phyloP scores from a whole-genome alignment of 305 asterid genomes.

The Lippia alba region DNA sequence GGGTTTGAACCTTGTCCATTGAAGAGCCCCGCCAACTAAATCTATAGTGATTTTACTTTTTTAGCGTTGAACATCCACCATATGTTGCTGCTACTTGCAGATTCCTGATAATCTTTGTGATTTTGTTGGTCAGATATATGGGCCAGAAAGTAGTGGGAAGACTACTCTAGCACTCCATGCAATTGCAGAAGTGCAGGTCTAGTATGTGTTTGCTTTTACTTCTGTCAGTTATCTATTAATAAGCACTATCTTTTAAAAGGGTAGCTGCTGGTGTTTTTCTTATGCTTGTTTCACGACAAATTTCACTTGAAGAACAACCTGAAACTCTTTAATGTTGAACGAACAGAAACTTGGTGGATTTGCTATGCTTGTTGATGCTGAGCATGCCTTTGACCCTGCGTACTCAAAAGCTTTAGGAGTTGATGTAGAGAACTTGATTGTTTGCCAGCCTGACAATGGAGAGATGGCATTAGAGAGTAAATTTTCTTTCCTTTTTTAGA shows the following conservation, averaged over 20 bases:
- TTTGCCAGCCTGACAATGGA: constrained; percentile 99
- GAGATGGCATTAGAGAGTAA: constrained; percentile 99
- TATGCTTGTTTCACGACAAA: no score
- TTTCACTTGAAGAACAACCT: constrained; percentile 30
- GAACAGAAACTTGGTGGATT: constrained; percentile 94
- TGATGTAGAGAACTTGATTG: constrained; percentile 96
- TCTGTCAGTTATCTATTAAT: constrained; percentile 19
- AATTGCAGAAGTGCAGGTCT: constrained; percentile 99
- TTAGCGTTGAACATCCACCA: background rate
- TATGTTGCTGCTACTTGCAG: constrained; percentile 12
- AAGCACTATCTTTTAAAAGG: constrained; percentile 14
- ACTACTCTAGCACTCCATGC: constrained; percentile 99
- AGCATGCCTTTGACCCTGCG: constrained; percentile 98
- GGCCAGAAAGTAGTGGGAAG: constrained; percentile 99
- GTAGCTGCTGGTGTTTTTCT: constrained; percentile 17
- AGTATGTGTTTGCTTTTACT: constrained; percentile 53
- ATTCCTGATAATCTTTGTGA: constrained; percentile 26
- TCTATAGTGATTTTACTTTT: no score
- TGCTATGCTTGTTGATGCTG: constrained; percentile 99
- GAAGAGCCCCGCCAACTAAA: no score
- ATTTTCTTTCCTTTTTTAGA: constrained; percentile 37
- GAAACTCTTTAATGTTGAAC: constrained; percentile 34
- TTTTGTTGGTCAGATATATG: constrained; percentile 71
- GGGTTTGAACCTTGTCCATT: no score
- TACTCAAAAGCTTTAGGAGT: constrained; percentile 96